Conservation (phyloP, 73 alveolate species). For the Paramecium primaurelia region DNA sequence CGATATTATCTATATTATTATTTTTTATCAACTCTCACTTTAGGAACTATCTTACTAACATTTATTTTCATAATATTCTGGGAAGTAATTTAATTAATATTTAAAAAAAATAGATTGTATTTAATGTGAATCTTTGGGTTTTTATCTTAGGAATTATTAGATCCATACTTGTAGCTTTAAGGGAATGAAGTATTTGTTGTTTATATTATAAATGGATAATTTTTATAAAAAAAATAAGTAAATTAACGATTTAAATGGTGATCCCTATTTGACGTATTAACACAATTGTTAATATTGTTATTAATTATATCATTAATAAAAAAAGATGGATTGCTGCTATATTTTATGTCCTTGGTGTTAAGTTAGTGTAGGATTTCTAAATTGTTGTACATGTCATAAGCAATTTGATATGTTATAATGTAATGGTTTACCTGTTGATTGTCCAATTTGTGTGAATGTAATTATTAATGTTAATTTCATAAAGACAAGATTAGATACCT, state of each 20-base stretch:
- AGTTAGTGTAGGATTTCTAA: not conserved
- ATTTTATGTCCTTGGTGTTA: not conserved
- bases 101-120: not conserved
- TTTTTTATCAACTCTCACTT: not conserved
- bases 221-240: not conserved
- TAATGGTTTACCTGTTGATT: conserved; percentile 10
- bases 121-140: not conserved
- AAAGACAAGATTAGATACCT: not conserved
- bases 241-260: not conserved
- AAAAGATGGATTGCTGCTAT: not conserved
- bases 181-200: not conserved
- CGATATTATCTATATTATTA: not conserved
- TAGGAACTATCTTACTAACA: not conserved
- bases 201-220: not conserved
- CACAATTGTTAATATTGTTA: not conserved
- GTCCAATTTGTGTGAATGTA: conserved; percentile 24
- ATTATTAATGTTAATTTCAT: not conserved
- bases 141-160: not conserved
- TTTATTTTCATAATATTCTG: not conserved
- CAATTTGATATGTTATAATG: not conserved
- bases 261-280: not conserved
- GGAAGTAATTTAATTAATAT: not conserved
- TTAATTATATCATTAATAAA: not conserved
- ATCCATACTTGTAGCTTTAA: not conserved
- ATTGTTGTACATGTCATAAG: not conserved